Conservation (phyloP, 176 grass and related monocot genomes). For the Triticum urartu region DNA sequence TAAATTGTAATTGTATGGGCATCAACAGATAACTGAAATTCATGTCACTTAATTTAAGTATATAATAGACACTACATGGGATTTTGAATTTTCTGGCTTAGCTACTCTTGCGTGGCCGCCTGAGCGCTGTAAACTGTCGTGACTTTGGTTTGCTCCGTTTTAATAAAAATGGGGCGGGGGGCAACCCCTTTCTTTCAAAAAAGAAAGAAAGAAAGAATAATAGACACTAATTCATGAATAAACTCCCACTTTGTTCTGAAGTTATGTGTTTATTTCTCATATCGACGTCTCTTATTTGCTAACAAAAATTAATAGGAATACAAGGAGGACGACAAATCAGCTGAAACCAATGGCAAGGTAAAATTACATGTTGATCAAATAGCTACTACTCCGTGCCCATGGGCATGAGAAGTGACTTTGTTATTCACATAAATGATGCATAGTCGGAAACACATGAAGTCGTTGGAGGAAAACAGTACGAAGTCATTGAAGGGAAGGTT, state of each 20-base stretch:
- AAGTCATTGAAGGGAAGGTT: constrained; percentile 50
- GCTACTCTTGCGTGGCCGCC: too few relatives aligned
- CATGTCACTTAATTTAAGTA: neutral
- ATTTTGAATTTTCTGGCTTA: too few relatives aligned
- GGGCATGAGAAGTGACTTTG: neutral
- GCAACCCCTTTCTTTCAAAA: too few relatives aligned
- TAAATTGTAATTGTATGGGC: neutral
- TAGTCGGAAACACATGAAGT: constrained; percentile 24
- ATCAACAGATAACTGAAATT: neutral
- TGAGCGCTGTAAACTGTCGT: too few relatives aligned
- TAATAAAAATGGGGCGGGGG: too few relatives aligned
- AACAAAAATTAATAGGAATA: neutral
- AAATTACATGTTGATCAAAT: neutral
- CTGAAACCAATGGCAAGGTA: neutral
- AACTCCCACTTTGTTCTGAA: neutral
- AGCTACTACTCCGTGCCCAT: neutral
- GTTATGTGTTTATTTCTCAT: neutral
- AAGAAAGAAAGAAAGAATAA: neutral
- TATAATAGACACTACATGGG: too few relatives aligned
- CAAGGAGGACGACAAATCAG: neutral
- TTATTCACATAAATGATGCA: neutral
- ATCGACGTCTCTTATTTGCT: neutral
- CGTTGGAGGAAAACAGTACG: constrained; percentile 10
- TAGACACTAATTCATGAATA: neutral
- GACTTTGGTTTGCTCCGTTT: too few relatives aligned